These are phyloP conservation scores for Powellomyces hirtus DNA, from an alignment of 192 early-diverging fungal genomes.

Conservation along the genomic window DNA sequence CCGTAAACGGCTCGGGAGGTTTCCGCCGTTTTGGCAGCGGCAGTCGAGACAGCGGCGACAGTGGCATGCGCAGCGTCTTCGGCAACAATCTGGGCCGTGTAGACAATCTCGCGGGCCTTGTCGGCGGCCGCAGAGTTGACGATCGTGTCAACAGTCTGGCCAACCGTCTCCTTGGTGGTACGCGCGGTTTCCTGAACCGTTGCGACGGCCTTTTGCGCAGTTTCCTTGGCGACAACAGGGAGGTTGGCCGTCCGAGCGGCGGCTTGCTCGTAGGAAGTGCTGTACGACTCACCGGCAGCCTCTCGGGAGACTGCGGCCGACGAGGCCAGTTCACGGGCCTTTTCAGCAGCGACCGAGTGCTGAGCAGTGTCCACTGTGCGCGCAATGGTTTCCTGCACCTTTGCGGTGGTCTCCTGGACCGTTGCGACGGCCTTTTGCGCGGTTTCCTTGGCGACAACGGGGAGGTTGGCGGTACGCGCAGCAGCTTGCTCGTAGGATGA, in stretches of 20 bases:
- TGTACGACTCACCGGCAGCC: background rate
- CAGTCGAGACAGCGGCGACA: background rate
- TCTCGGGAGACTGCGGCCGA: too few species aligned
- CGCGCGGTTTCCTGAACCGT: conserved; percentile 1
- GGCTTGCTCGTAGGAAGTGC: background rate
- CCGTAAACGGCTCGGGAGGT: background rate
- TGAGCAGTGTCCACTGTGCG: too few species aligned
- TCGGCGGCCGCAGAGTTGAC: too few species aligned
- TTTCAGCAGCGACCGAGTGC: too few species aligned
- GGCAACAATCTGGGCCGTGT: background rate
- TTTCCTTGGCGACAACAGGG: background rate
- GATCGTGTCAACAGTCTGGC: too few species aligned
- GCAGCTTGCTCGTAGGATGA: conserved; percentile 6
- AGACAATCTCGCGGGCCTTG: background rate
- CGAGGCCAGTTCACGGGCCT: too few species aligned
- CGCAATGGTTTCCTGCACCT: too few species aligned
- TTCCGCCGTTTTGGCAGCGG: background rate
- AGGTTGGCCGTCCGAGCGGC: conserved; percentile 8
- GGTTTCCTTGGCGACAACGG: background rate
- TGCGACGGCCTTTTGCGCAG: background rate
- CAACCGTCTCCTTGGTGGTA: background rate
- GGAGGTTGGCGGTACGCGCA: conserved; percentile 7
- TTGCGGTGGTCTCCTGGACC: too few species aligned
- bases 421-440: background rate
- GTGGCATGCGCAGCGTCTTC: background rate